Evolutionary conservation across 2,329 filamentous ascomycete species (phyloP), one percentile per base, ranked within the genome.

Genomic region (Pestalotiopsis sp.): DNA sequence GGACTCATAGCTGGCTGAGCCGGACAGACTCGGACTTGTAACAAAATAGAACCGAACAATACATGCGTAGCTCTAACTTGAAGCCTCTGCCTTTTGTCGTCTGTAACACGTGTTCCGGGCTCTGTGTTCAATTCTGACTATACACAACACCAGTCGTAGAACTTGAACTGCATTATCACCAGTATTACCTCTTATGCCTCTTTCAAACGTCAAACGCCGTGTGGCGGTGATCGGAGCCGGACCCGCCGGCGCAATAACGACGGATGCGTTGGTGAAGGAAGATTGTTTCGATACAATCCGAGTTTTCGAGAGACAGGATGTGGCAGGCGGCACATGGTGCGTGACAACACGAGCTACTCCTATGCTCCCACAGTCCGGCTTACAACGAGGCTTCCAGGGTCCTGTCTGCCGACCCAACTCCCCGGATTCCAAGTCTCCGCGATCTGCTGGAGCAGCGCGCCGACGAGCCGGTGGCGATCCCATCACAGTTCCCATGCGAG

Each of bases 151-250:
- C 31, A 31, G 31, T 31, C 31, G 31, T 31, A 2, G 7, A 31
- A 45, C 14, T 45, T 17, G 39, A 45, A n/a, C 20, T 52, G n/a
- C 45, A 9, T 20, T n/a, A 9, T 52, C 6, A 31, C 6, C 31
- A 9, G 17, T 17, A 9, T n/a, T 52, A 27, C 27, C 4, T 27
- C 20, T 52, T 9, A 52, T 52, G 45, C 45, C 45, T n/a, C 45
- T 52, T 3, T 52, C 45, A 11, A 52, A 23, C n/a, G 3, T 60
- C 25, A 60, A 60, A n/a, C 66, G 66, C 14, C 76, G 80, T 41
- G 84, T 91, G 13, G 89, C 88, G n/a, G 83, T 91, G 5, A 88
- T 91, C 72, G 89, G 89, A 6, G 83, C 87, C 3, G 89, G 89
- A 5, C 89, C 89, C 7, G 83, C 86, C 3, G 89, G 88, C 2